Base-by-base conservation (phyloP, 805 yeast genomes). In the Saccharomycopsis sp. region DNA sequence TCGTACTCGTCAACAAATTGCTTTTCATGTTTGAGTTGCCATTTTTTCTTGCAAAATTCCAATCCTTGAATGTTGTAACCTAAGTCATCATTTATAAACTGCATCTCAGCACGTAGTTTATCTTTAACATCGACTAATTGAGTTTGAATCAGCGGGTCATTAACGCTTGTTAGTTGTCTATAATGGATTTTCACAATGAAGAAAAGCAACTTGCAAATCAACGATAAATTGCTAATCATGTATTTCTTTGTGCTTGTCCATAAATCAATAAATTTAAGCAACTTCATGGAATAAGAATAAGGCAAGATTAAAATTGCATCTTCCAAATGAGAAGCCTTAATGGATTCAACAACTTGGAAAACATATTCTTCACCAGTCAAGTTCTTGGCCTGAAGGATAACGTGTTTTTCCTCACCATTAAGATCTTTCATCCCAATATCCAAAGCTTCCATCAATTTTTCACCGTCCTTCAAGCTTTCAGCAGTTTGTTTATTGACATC, bases 391-490 rank as follows among this genome's bases (percentile, higher is more conserved):
- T 75, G 64, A 38, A 93, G 67, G n/a, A 93, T 70, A 2, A 95
- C 72, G 58, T 87, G 74, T 29, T 78, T 74, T 35, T 70, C 71
- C 4, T 65, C 66, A 21, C 35, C 33, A 4, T 4, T 4, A 34
- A 85, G 64, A 54, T 88, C 96, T 41, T 75, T 77, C 14, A 67
- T 65, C 1, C 94, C 95, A 48, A 89, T 66, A 53, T 93, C 97
- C 40, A 90, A 66, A 0, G 97, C 96, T 60, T 90, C 97, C 75
- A 86, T 81, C 39, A 90, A 64, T 56, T 81, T 81, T 63, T 90
- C 98, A 52, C 97, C 96, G 1, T 96, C 93, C 62, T 90, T 90
- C 58, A 93, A 72, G 1, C 96, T 84, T 56, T 93, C 98, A 59
- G 81, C 68, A 0, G 96, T 87, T 62, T 89, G 96, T 55, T 81